Conservation (phyloP, 495 filamentous ascomycete genomes). For the Tuber calosporum region DNA sequence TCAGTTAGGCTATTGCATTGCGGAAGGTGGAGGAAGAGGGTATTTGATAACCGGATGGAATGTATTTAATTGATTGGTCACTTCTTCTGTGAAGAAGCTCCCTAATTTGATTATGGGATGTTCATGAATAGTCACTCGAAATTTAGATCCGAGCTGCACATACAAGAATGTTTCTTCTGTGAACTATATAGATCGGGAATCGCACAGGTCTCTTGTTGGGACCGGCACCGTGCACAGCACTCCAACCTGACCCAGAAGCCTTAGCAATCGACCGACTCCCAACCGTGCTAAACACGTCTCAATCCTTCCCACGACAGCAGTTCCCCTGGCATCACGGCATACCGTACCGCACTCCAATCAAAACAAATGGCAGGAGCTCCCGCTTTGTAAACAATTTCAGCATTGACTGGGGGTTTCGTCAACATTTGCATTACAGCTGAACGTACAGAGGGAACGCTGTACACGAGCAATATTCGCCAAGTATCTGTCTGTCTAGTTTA, state of each 20-base stretch:
- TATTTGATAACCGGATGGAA: background rate
- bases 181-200: background rate
- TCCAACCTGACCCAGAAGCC: background rate
- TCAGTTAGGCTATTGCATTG: background rate
- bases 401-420: background rate
- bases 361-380: background rate
- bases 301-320: background rate
- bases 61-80: background rate
- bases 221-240: background rate
- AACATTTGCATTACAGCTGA: background rate
- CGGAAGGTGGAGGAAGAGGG: background rate
- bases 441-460: background rate
- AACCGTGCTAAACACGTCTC: background rate
- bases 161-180: background rate
- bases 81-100: constrained; percentile 3
- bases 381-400: background rate
- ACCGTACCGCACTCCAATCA: background rate
- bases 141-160: constrained; percentile 1
- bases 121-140: constrained; percentile 1
- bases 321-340: constrained; percentile 3
- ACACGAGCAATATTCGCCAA: background rate
- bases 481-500: background rate
- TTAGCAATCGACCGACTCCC: background rate
- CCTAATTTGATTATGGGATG: background rate
- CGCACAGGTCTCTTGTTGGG: background rate